Percentiles rank a stretch among this genome's conserved stretches.
phyloP scores from a whole-genome alignment of 768 basidiomycete species.

The Cyathus striatus region DNA sequence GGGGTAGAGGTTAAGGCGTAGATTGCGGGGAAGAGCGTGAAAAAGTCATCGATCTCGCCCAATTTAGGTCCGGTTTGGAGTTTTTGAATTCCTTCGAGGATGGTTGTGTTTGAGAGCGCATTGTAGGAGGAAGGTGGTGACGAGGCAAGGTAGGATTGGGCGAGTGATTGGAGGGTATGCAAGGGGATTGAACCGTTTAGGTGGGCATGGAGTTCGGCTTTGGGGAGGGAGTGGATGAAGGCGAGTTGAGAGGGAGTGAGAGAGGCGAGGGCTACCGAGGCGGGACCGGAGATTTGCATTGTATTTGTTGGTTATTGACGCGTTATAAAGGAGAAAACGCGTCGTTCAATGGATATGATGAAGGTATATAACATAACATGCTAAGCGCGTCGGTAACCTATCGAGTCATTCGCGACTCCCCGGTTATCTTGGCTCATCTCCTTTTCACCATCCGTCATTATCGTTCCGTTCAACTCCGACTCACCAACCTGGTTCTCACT shows the following conservation, averaged over 20 bases:
- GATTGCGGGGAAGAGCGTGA: slow-evolving; percentile 70
- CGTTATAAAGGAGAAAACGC: no score
- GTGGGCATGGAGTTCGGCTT: slow-evolving; percentile 85
- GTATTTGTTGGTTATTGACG: no score
- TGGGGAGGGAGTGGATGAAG: slow-evolving; percentile 64
- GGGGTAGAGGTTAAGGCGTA: slow-evolving; percentile 71
- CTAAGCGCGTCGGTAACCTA: no score
- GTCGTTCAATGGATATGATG: no score
- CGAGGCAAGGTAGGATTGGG: slow-evolving; percentile 28
- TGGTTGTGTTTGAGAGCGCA: slow-evolving; percentile 15
- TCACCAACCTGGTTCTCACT: no score
- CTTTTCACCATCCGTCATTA: no score
- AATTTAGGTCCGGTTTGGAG: slow-evolving; percentile 42
- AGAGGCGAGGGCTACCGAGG: slow-evolving; percentile 47
- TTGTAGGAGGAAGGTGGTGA: slow-evolving; percentile 4
- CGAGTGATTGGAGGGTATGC: slow-evolving; percentile 55
- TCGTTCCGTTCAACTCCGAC: no score
- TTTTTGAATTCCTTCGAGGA: slow-evolving; percentile 25
- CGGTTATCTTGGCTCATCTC: no score
- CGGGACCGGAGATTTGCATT: slow-evolving; percentile 32
- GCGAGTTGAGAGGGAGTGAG: slow-evolving; percentile 43
- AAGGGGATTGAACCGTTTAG: slow-evolving; percentile 83
- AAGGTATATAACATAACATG: not conserved
- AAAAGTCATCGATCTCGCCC: slow-evolving; percentile 65
- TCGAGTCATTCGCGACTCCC: no score